Evolutionary conservation across 495 filamentous ascomycete genomes (phyloP), one percentile per base, ranked within the genome.

Genomic region (Penicillium salamii): DNA sequence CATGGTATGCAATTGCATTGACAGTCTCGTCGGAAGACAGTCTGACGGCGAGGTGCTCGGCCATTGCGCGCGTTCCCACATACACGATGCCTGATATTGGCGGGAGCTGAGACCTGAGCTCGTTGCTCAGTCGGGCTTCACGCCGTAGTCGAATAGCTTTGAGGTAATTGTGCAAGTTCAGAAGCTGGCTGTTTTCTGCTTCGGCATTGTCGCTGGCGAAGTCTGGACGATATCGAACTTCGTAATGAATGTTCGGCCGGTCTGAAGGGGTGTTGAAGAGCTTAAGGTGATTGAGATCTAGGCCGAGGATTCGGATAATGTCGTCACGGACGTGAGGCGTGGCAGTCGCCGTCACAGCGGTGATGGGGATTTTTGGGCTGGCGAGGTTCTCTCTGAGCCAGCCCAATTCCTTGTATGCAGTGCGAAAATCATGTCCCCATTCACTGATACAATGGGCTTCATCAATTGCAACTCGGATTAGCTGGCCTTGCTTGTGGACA

Each of bases 341-440:
- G 13, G 92, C 92, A 1, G 92, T 96, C 3, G 92, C 92, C 0
- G 92, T 97, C 14, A 95, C 77, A 39, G 89, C 92, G 54, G 91
- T 95, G 24, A 97, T 85, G 18, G 92, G 90, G 1, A 96, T 88
- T 21, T 85, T 75, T 0, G 91, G 91, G 50, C 89, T 87, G n/a
- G 78, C 81, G 14, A 84, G 75, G 17, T 82, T 82, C 21, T 78
- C 74, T 51, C 87, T 89, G 72, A 97, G 95, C 83, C 88, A 96
- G 6, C 82, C 83, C n/a, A 97, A 79, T 19, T 85, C 78, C 55
- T 90, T 89, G 68, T 96, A 97, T 26, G 90, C 85, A 14, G 87
- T 87, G n/a, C 92, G 87, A 59, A 97, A 97, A 65, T 97, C 92
- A 63, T 97, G 91, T 14, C 92, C 92, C 92, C 92, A 97, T 83